phyloP scores from a whole-genome alignment of 805 yeast genomes.

The Pichia kluyveri region DNA sequence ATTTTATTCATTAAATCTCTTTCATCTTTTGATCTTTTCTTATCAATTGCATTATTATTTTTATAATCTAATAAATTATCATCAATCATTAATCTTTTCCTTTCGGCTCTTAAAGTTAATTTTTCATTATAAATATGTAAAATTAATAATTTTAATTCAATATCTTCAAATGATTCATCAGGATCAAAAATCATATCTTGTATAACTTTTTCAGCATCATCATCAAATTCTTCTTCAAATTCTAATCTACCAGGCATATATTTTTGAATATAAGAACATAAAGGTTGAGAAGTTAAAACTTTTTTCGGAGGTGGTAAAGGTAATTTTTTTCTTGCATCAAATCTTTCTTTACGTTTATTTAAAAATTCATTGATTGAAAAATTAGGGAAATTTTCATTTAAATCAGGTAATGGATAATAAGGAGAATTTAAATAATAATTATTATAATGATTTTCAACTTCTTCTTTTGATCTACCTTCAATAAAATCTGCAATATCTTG shows the following conservation, averaged over 20 bases:
- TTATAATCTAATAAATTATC: constrained; percentile 80
- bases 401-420: constrained; percentile 83
- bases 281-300: constrained; percentile 86
- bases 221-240: constrained; percentile 93
- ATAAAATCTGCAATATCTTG: constrained; percentile 95
- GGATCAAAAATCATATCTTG: constrained; percentile 95
- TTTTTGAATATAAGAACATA: constrained; percentile 95
- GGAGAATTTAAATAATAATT: constrained; percentile 58
- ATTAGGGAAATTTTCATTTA: constrained; percentile 56
- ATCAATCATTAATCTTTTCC: constrained; percentile 71
- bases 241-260: constrained; percentile 98
- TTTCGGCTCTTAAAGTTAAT: constrained; percentile 84
- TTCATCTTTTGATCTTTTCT: constrained; percentile 81
- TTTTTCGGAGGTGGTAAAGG: constrained; percentile 83
- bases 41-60: constrained; percentile 71
- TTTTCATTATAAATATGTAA: constrained; percentile 85
- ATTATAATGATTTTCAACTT: constrained; percentile 77
- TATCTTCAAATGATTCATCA: constrained; percentile 81
- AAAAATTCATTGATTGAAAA: constrained; percentile 64
- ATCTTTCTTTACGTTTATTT: constrained; percentile 53
- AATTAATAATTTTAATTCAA: constrained; percentile 80
- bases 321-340: constrained; percentile 62
- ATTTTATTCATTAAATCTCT: constrained; percentile 68
- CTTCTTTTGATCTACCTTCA: constrained; percentile 87
- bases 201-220: constrained; percentile 89